Percentiles rank a stretch among this genome's conserved stretches.
phyloP scores from a whole-genome alignment of 2,329 filamentous ascomycete genomes.

The Fusarium austroafricanum region DNA sequence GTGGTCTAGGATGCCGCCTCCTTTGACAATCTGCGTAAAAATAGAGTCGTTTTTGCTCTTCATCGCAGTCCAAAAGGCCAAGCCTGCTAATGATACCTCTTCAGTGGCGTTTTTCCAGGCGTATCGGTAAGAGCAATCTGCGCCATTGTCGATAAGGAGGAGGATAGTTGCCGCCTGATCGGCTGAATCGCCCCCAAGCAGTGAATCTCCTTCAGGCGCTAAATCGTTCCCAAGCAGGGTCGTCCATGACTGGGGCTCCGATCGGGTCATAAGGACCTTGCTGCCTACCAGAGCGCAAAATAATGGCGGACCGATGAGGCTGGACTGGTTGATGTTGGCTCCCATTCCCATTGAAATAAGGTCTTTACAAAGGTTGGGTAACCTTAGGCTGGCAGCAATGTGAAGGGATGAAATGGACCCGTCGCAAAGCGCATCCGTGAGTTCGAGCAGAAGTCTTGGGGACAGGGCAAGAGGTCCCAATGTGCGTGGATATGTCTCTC shows the following conservation, averaged over 20 bases:
- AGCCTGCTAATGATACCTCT: slow-evolving; percentile 32
- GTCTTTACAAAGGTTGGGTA: slow-evolving; percentile 46
- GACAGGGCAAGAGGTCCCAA: slow-evolving; percentile 41
- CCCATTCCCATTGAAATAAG: slow-evolving; percentile 41
- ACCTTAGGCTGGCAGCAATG: slow-evolving; percentile 50
- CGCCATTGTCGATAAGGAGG: slow-evolving; percentile 40
- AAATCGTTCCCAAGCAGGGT: slow-evolving; percentile 21
- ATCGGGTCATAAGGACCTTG: slow-evolving; percentile 37
- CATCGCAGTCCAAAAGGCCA: slow-evolving; percentile 47
- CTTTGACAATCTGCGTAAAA: slow-evolving; percentile 36
- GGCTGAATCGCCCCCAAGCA: neutral
- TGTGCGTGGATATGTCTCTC: slow-evolving; percentile 45
- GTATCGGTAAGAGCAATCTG: slow-evolving; percentile 34
- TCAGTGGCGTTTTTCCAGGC: slow-evolving; percentile 32
- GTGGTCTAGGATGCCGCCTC: slow-evolving; percentile 30
- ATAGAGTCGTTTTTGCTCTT: slow-evolving; percentile 41
- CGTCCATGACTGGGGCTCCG: slow-evolving; percentile 40
- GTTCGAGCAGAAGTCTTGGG: slow-evolving; percentile 40
- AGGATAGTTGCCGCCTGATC: slow-evolving; percentile 37
- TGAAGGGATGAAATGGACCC: slow-evolving; percentile 49
- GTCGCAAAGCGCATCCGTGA: slow-evolving; percentile 48
- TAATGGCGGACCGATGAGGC: slow-evolving; percentile 48
- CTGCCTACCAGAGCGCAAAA: slow-evolving; percentile 52
- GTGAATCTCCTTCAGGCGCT: too few relatives aligned
- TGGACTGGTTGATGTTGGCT: slow-evolving; percentile 34